These are phyloP conservation scores for Prunus kanzakura DNA, from an alignment of 306 rosid species.

Conservation along the genomic window DNA sequence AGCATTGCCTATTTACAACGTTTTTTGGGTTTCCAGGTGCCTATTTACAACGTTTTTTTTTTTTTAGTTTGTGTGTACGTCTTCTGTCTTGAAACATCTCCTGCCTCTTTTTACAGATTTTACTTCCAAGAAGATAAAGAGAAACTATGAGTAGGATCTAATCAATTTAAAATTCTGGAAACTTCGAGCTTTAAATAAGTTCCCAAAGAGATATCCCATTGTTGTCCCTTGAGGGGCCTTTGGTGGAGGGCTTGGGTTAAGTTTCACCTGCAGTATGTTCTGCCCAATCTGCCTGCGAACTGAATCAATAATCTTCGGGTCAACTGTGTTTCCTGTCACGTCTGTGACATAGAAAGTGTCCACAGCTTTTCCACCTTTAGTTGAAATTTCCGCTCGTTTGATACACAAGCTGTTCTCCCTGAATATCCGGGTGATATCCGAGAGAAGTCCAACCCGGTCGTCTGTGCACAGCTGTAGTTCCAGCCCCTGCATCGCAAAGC, in stretches of 20 bases:
- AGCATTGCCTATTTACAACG: neutral
- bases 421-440: constrained; percentile 88
- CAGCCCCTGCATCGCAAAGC: constrained; percentile 63
- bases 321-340: constrained; percentile 75
- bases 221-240: constrained; percentile 48
- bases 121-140: constrained; percentile 28
- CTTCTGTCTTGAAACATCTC: neutral
- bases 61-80: neutral
- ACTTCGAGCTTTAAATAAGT: constrained; percentile 66
- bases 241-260: constrained; percentile 42
- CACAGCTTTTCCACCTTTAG: constrained; percentile 60
- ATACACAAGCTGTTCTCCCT: constrained; percentile 84
- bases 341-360: constrained; percentile 86
- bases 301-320: constrained; percentile 70
- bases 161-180: constrained; percentile 65
- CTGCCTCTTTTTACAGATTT: constrained; percentile 20
- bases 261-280: constrained; percentile 59
- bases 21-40: neutral
- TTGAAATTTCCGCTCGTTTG: constrained; percentile 91
- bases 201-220: constrained; percentile 66
- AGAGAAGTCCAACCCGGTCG: constrained; percentile 82
- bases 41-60: constrained; percentile 11
- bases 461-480: constrained; percentile 76
- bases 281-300: constrained; percentile 73
- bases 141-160: constrained; percentile 67